Percentiles rank a stretch among this genome's conserved stretches.
Evolutionary conservation across 306 rosid species (phyloP).

Genomic region (Heteromeles arbutifolia): DNA sequence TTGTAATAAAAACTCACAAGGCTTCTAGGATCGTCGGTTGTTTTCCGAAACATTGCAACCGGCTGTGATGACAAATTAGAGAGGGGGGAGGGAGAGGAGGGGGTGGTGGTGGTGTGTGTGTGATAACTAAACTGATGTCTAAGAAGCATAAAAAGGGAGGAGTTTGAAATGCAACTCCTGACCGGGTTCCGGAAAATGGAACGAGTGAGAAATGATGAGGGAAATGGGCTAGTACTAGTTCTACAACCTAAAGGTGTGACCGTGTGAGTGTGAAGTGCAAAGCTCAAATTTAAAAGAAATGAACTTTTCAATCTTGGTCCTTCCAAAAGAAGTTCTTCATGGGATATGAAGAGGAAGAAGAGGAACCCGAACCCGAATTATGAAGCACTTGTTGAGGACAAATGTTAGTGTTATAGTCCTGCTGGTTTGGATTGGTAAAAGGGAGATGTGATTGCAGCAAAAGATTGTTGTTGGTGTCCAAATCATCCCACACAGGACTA

Average conservation of each 20-base stretch:
- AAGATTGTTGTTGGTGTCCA: constrained; percentile 54
- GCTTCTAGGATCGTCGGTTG: constrained; percentile 30
- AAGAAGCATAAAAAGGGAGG: not conserved
- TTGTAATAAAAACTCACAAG: not conserved
- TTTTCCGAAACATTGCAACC: constrained; percentile 39
- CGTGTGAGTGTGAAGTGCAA: not conserved
- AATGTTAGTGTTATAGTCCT: constrained; percentile 1
- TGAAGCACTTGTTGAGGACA: not conserved
- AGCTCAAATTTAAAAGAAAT: not conserved
- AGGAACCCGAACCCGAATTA: constrained; percentile 20
- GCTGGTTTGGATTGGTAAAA: constrained; percentile 29
- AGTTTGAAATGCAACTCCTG: not conserved
- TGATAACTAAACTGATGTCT: not conserved
- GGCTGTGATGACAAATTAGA: constrained; percentile 9
- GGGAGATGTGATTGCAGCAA: constrained; percentile 45
- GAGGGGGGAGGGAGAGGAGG: not conserved
- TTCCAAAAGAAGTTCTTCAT: constrained; percentile 51
- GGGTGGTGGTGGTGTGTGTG: not conserved
- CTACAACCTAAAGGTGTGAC: not conserved
- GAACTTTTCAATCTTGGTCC: constrained; percentile 38
- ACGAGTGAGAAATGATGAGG: not conserved
- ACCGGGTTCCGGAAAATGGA: not conserved
- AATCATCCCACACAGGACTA: constrained; percentile 94
- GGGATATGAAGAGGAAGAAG: constrained; percentile 39
- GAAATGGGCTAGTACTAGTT: not conserved